phyloP scores from a whole-genome alignment of 345 rosid species.

The Rubroshorea leprosula region DNA sequence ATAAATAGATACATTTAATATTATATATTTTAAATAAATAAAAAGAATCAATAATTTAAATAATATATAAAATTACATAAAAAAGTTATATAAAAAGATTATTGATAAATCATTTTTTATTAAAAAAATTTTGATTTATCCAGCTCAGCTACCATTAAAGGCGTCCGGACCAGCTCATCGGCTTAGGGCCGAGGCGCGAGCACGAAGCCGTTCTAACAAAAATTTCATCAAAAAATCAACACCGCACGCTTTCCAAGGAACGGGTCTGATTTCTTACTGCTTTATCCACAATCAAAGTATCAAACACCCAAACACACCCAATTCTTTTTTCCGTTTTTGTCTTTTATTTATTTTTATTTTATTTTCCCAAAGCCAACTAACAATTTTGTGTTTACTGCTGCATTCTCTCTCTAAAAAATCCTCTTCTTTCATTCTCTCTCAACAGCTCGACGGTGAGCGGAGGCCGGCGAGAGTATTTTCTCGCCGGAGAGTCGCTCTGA shows the following conservation, averaged over 20 bases:
- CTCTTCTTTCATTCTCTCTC: neutral
- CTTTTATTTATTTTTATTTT: neutral
- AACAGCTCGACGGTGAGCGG: slow-evolving; percentile 11
- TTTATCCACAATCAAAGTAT: slow-evolving; percentile 16
- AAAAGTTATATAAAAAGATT: no score
- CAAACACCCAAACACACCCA: neutral
- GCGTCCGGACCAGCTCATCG: slow-evolving; percentile 3
- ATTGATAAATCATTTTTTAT: no score
- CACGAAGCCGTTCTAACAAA: slow-evolving; percentile 24
- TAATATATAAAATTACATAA: no score
- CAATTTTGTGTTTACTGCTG: slow-evolving; percentile 8
- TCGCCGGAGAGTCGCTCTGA: slow-evolving; percentile 35
- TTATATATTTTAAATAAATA: no score
- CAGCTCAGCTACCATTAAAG: neutral
- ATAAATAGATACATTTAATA: no score
- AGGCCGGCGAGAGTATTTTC: slow-evolving; percentile 41
- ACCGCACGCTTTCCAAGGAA: slow-evolving; percentile 16
- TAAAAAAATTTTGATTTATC: no score
- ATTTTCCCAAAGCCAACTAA: slow-evolving; percentile 26
- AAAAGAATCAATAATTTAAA: no score
- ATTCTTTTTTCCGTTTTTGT: neutral
- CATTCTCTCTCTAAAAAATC: slow-evolving; percentile 6
- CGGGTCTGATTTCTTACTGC: slow-evolving; percentile 19
- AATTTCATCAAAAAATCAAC: neutral
- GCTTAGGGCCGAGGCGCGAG: neutral